phyloP scores from a whole-genome alignment of 1,139 yeast species.

The Insectozyma bohioensis region DNA sequence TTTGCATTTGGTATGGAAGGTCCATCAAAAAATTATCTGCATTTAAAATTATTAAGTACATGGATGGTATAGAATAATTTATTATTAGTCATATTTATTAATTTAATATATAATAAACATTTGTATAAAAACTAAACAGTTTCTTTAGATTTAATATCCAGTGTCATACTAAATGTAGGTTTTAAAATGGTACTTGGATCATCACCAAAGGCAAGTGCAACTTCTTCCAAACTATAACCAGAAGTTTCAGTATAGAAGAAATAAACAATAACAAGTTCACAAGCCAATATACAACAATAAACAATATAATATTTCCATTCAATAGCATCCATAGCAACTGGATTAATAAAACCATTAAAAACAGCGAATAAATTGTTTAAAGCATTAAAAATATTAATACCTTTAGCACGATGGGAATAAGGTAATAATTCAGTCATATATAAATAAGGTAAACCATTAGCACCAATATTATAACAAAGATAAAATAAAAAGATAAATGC shows the following conservation, averaged over 20 bases:
- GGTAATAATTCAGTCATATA: constrained; percentile 47
- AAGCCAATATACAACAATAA: constrained; percentile 40
- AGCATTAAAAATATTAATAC: constrained; percentile 33
- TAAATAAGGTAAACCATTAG: constrained; percentile 40
- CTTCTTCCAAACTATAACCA: constrained; percentile 56
- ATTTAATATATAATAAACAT: too few relatives aligned
- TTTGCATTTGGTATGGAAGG: constrained; percentile 39
- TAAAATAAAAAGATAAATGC: constrained; percentile 48
- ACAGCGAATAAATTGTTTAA: constrained; percentile 24
- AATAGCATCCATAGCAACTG: constrained; percentile 59
- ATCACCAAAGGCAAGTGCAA: constrained; percentile 48
- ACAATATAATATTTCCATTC: constrained; percentile 63
- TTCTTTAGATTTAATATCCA: too few relatives aligned
- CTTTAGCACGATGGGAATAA: constrained; percentile 45
- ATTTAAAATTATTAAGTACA: constrained; percentile 26
- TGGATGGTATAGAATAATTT: constrained; percentile 28
- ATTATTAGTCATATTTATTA: too few relatives aligned
- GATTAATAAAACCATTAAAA: constrained; percentile 49
- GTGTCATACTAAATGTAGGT: too few relatives aligned
- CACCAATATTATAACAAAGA: constrained; percentile 36
- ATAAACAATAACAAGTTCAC: constrained; percentile 36
- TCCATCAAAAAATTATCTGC: constrained; percentile 19
- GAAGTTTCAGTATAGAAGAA: constrained; percentile 51
- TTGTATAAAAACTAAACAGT: too few relatives aligned
- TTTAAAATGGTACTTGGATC: too few relatives aligned